Evolutionary conservation across 495 filamentous ascomycete species (phyloP).

Genomic region (Penicillium herquei): DNA sequence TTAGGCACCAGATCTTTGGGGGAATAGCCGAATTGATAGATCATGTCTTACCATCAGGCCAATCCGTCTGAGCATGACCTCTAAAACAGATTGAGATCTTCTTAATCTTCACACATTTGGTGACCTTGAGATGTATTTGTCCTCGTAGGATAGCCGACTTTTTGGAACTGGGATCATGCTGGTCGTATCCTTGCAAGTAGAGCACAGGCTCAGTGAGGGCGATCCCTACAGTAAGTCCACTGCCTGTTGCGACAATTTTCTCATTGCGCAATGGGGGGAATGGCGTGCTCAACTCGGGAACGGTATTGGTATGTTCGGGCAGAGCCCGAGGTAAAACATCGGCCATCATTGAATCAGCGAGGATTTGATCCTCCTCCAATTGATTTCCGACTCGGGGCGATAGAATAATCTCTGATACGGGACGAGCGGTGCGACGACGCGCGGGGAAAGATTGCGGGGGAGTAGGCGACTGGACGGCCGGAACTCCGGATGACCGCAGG

Average conservation of each 20-base stretch:
- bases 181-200: constrained; percentile 89
- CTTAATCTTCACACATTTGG: constrained; percentile 92
- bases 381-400: constrained; percentile 32
- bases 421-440: constrained; percentile 23
- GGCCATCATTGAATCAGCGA: constrained; percentile 31
- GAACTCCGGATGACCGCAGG: constrained; percentile 33
- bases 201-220: constrained; percentile 84
- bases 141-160: constrained; percentile 84
- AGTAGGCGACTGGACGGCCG: constrained; percentile 13
- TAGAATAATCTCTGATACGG: constrained; percentile 44
- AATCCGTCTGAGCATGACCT: constrained; percentile 86
- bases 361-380: constrained; percentile 23
- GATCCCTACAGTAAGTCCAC: constrained; percentile 69
- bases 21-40: neutral
- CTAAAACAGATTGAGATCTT: constrained; percentile 84
- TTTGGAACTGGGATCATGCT: constrained; percentile 64
- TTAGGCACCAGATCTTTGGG: neutral
- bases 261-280: constrained; percentile 48
- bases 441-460: constrained; percentile 20
- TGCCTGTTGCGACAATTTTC: constrained; percentile 71
- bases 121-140: constrained; percentile 75
- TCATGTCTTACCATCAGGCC: constrained; percentile 75
- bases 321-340: constrained; percentile 27
- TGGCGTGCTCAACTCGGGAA: constrained; percentile 29
- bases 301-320: constrained; percentile 18